Conservation (phyloP, 805 yeast genomes). For the Candida nonsorbophila region DNA sequence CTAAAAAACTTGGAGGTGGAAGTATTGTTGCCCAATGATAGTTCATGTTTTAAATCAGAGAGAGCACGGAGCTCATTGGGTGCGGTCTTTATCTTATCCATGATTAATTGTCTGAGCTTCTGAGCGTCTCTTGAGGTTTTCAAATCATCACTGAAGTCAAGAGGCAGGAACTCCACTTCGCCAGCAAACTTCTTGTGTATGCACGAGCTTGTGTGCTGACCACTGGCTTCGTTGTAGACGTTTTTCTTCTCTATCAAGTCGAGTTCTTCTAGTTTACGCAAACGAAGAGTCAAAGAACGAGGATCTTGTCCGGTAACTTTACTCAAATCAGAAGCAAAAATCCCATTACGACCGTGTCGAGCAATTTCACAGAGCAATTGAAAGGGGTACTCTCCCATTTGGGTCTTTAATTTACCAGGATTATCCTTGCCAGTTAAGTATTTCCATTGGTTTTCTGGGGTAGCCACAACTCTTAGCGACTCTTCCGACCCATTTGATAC, state of each 20-base stretch:
- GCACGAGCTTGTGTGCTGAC: slow-evolving; percentile 50
- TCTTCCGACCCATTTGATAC: slow-evolving; percentile 5
- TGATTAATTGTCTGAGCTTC: slow-evolving; percentile 31
- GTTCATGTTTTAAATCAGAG: slow-evolving; percentile 55
- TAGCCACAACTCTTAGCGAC: slow-evolving; percentile 26
- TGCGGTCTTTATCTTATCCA: slow-evolving; percentile 48
- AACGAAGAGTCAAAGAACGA: slow-evolving; percentile 60
- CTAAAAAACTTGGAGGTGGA: slow-evolving; percentile 43
- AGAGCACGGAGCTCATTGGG: slow-evolving; percentile 58
- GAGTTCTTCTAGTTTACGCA: slow-evolving; percentile 47
- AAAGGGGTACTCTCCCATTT: slow-evolving; percentile 46
- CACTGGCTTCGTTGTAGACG: slow-evolving; percentile 28
- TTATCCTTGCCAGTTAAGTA: slow-evolving; percentile 47
- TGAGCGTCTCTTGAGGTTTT: slow-evolving; percentile 21
- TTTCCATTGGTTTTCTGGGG: slow-evolving; percentile 53
- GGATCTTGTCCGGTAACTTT: slow-evolving; percentile 61
- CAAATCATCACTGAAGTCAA: slow-evolving; percentile 17
- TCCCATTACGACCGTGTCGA: slow-evolving; percentile 48
- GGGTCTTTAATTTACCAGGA: slow-evolving; percentile 43
- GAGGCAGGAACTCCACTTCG: slow-evolving; percentile 16
- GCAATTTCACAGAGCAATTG: slow-evolving; percentile 63
- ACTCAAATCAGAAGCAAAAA: slow-evolving; percentile 54
- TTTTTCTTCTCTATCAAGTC: slow-evolving; percentile 42
- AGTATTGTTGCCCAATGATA: slow-evolving; percentile 41
- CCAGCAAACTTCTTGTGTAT: slow-evolving; percentile 44